These are phyloP conservation scores for Mucor lusitanicus DNA, from an alignment of 371 early-diverging fungal species.

Conservation along the genomic window DNA sequence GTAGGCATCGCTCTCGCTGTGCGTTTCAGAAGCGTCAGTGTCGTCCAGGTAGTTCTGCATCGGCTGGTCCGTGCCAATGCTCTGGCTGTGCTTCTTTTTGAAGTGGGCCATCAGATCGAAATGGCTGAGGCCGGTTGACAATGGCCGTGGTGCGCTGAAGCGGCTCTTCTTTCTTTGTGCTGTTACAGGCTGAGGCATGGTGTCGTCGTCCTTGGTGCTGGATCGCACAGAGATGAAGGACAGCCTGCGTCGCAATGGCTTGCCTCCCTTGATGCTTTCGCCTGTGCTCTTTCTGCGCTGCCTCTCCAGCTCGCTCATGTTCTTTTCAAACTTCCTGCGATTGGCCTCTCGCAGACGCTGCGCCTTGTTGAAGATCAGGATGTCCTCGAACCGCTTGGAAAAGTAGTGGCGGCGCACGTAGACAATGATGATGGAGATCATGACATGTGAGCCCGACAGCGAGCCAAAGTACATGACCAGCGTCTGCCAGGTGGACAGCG, in stretches of 20 bases:
- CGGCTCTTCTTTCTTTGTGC: neutral
- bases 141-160: neutral
- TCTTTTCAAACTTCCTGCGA: slow-evolving; percentile 27
- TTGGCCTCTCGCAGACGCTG: slow-evolving; percentile 35
- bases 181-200: neutral
- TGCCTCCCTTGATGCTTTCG: neutral
- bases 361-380: slow-evolving; percentile 40
- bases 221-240: slow-evolving; percentile 26
- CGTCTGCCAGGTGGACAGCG: slow-evolving; percentile 32
- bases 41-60: neutral
- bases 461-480: slow-evolving; percentile 33
- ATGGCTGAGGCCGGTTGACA: neutral
- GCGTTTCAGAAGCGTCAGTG: neutral
- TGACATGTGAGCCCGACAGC: slow-evolving; percentile 36
- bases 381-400: slow-evolving; percentile 52
- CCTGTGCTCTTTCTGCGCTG: slow-evolving; percentile 3
- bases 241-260: slow-evolving; percentile 9
- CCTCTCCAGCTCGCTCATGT: slow-evolving; percentile 15
- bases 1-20: neutral
- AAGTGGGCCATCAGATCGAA: slow-evolving; percentile 11
- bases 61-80: neutral
- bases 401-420: slow-evolving; percentile 43
- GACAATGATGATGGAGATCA: slow-evolving; percentile 38
- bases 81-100: slow-evolving; percentile 5
- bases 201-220: neutral